Base-by-base conservation (phyloP, 1,139 yeast species). In the Trichomonascaceae sp. region DNA sequence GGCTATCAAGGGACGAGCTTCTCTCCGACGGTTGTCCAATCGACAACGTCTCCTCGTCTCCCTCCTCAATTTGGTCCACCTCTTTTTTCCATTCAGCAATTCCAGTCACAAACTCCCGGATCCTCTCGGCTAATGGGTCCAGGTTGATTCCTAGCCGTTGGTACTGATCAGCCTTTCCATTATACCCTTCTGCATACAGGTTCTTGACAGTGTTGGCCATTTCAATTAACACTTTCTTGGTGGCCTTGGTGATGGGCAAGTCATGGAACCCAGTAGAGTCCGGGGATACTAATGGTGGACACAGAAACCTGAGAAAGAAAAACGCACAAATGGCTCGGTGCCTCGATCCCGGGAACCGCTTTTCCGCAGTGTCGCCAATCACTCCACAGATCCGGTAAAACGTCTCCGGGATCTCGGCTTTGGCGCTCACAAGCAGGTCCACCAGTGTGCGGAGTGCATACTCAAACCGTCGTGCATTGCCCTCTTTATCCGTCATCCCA, bases 231-330 rank as follows among this genome's bases (percentile, higher is more conserved):
- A 82, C 70, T 42, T 89, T 63, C 45, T 80, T 76, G 9, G 73
- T 71, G 18, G 63, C 14, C 44, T 43, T n/a, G 49, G 14, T 4
- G 54, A 54, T 5, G 53, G 40, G 14, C 30, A 34, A 14, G 45
- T 48, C 13, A 56, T 34, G 16, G 56, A 33, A 4, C 52, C 52
- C 32, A 74, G 70, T 4, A 75, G 64, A 41, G 9, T 80, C 92
- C 0, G 94, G 94, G 33, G 85, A 74, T 5, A 84, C 82, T 37
- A 85, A 69, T 0, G 87, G 87, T 3, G 96, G 96, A 49, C 93
- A 82, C 34, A 81, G 65, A 43, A 79, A 76, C 42, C 94, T 64
- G 42, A 85, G 62, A 50, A 84, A 82, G 26, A 84, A 58, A 49
- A 81, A 84, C 0, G 93, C 78, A 0, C 93, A 92, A 15, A 81